Base-by-base conservation (phyloP, 768 basidiomycete species). In the Lactifluus hygrophoroides region DNA sequence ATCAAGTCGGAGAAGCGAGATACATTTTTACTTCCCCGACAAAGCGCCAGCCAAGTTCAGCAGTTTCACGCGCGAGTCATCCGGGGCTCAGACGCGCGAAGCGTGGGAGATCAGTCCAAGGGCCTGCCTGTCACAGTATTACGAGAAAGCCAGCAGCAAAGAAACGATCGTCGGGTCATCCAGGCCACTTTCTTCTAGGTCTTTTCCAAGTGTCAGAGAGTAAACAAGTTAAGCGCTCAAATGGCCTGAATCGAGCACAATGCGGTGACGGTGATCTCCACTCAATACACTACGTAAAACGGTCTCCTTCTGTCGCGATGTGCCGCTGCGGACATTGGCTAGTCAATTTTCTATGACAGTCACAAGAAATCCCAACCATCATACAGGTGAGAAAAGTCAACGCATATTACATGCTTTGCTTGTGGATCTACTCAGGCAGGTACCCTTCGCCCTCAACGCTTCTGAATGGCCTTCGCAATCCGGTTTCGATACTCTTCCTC, bases 401-500 rank as follows among this genome's bases (percentile, higher is more conserved):
- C 28, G 9, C 19, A 9, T 23, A 17, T 7, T 28, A 48, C 54
- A 11, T 13, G 11, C 23, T 21, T 28, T 23, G 3, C 30, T 17
- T 3, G 21, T 30, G 10, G 14, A n/a, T n/a, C n/a, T n/a, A n/a
- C n/a, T n/a, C 40, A 7, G 17, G 23, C 21, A 9, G 16, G 32
- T n/a, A 17, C 25, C 8, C 9, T n/a, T 45, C 14, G 8, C 42
- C 27, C 27, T 62, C 46, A 62, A 52, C 30, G 47, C 32, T 35
- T 38, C 47, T 46, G 40, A 43, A 63, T 47, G 27, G 54, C 58
- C 37, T 61, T 54, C 23, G 49, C 58, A 25, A 63, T 61, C 49
- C 61, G 44, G 11, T 45, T 38, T 11, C 44, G 47, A 30, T 55
- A 63, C 11, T 63, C 49, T 50, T 63, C 61, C 54, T 63, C 61